phyloP scores from a whole-genome alignment of 2,329 filamentous ascomycete species.

The Penicillium sp. region DNA sequence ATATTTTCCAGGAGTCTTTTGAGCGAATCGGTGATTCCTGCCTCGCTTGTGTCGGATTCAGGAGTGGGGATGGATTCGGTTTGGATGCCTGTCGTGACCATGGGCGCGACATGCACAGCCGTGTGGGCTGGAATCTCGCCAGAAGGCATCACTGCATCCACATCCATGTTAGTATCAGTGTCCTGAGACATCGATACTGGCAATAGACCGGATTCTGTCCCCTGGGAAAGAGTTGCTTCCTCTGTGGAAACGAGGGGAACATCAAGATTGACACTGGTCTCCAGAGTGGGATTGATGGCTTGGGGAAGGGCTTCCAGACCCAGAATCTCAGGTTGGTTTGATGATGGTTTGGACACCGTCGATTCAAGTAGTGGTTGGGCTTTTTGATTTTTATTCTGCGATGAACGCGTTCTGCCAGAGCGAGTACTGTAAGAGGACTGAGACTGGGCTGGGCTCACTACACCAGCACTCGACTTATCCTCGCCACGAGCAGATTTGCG shows the following conservation, averaged over 20 bases:
- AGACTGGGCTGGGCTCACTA: conserved; percentile 10
- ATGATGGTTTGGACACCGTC: conserved; percentile 1
- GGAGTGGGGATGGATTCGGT: conserved; percentile 8
- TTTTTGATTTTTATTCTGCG: conserved; percentile 4
- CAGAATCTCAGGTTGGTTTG: background rate
- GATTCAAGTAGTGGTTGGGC: background rate
- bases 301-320: background rate
- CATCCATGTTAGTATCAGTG: conserved; percentile 7
- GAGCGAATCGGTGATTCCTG: conserved; percentile 56
- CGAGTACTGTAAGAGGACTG: conserved; percentile 18
- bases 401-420: conserved; percentile 22
- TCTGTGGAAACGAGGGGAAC: conserved; percentile 11
- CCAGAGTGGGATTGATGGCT: background rate
- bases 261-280: background rate
- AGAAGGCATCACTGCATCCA: background rate
- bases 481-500: conserved; percentile 32
- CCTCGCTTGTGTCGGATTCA: conserved; percentile 12
- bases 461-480: conserved; percentile 16
- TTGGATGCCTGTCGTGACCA: conserved; percentile 18
- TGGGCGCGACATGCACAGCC: background rate
- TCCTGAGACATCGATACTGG: background rate
- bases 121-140: background rate
- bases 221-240: conserved; percentile 19
- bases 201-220: conserved; percentile 11
- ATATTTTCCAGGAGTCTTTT: conserved; percentile 61